phyloP scores from a whole-genome alignment of 2,329 filamentous ascomycete genomes.

The Xylariales sp. region DNA sequence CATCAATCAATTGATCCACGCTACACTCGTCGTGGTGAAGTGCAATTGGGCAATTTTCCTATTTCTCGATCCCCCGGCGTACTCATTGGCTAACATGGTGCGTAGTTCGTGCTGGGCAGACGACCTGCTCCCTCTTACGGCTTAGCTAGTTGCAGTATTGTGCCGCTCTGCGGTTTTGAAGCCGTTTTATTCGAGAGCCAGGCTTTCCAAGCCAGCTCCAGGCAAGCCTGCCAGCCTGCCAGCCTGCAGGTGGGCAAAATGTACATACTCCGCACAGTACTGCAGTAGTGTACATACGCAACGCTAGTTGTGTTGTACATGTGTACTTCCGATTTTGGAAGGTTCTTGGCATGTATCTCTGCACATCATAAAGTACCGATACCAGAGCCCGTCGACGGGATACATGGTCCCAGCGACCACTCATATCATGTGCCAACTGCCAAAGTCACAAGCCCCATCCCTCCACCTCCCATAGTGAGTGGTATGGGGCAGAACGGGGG shows the following conservation, averaged over 20 bases:
- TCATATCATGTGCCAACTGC: slow-evolving; percentile 45
- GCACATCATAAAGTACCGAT: slow-evolving; percentile 39
- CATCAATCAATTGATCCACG: slow-evolving; percentile 16
- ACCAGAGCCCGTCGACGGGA: slow-evolving; percentile 32
- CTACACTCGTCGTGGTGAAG: slow-evolving; percentile 37
- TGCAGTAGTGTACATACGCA: too few relatives aligned
- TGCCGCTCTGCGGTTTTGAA: not conserved
- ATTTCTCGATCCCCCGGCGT: slow-evolving; percentile 30
- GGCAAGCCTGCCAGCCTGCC: too few relatives aligned
- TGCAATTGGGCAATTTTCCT: slow-evolving; percentile 38
- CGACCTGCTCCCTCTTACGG: not conserved
- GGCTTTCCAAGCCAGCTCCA: too few relatives aligned
- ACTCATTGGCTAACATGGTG: slow-evolving; percentile 23
- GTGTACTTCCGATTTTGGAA: not conserved
- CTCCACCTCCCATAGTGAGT: slow-evolving; percentile 2
- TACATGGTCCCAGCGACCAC: slow-evolving; percentile 41
- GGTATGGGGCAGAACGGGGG: slow-evolving; percentile 19
- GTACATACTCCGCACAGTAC: too few relatives aligned
- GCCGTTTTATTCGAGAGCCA: too few relatives aligned
- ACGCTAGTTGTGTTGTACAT: too few relatives aligned
- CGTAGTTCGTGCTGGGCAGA: slow-evolving; percentile 7
- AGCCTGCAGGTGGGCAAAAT: too few relatives aligned
- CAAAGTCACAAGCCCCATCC: slow-evolving; percentile 46
- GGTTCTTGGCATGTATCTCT: slow-evolving; percentile 36
- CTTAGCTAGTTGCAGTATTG: slow-evolving; percentile 7